These are phyloP conservation scores for Lasiodiplodia theobromae DNA, from an alignment of 2,329 filamentous ascomycete genomes.

Conservation along the genomic window DNA sequence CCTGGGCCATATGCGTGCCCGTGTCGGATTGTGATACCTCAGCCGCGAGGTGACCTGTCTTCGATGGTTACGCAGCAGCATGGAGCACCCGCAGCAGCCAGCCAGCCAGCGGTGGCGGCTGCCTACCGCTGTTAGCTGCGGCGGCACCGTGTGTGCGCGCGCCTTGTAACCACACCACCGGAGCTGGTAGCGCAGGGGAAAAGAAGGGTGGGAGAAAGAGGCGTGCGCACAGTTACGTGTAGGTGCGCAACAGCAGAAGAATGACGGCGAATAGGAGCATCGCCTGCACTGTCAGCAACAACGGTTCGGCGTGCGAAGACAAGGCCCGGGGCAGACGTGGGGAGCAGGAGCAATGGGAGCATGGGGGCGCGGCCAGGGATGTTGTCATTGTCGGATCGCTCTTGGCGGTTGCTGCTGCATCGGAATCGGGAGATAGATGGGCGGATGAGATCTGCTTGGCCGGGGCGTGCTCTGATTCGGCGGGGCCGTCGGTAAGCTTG, in stretches of 20 bases:
- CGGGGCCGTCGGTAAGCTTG: neutral
- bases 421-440: slow-evolving; percentile 18
- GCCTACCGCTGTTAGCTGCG: slow-evolving; percentile 14
- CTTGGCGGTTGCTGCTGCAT: slow-evolving; percentile 15
- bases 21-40: slow-evolving; percentile 10
- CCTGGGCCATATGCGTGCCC: neutral
- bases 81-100: neutral
- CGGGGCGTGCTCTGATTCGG: slow-evolving; percentile 12
- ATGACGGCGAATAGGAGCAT: neutral
- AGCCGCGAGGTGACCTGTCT: slow-evolving; percentile 22
- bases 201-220: neutral
- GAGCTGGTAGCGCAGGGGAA: neutral
- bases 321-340: neutral
- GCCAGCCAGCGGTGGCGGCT: slow-evolving; percentile 16
- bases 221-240: neutral
- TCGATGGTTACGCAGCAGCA: slow-evolving; percentile 11
- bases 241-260: neutral
- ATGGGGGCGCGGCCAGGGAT: slow-evolving; percentile 1
- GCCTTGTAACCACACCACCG: slow-evolving; percentile 14
- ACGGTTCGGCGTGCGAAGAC: neutral
- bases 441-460: slow-evolving; percentile 21
- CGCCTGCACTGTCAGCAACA: neutral
- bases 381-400: slow-evolving; percentile 6
- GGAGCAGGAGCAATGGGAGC: neutral
- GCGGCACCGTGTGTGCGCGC: slow-evolving; percentile 14